Percentiles rank a stretch among this genome's conserved stretches.
Evolutionary conservation across 305 asterid species (phyloP).

Genomic region (Lippia alba): DNA sequence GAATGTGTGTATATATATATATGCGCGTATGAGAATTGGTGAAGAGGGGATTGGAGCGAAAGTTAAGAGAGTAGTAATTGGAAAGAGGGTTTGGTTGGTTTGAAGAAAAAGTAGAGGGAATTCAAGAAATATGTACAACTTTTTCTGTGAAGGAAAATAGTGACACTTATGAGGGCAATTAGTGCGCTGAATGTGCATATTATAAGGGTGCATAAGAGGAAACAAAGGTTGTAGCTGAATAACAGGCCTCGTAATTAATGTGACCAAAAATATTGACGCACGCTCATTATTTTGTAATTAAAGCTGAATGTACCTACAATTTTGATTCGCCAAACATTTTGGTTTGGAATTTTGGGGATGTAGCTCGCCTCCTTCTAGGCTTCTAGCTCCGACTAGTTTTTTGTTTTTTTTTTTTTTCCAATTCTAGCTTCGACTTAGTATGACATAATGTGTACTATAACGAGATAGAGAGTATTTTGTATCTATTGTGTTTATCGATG

Average conservation of each 20-base stretch:
- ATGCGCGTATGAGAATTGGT: background rate
- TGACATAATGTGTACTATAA: too few species aligned
- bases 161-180: background rate
- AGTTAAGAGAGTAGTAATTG: slow-evolving; percentile 27
- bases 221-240: background rate
- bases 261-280: background rate
- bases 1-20: background rate
- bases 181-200: background rate
- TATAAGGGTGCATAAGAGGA: background rate
- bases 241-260: slow-evolving; percentile 27
- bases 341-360: background rate
- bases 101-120: slow-evolving; percentile 16
- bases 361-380: too few species aligned
- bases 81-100: slow-evolving; percentile 36
- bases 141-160: slow-evolving; percentile 9
- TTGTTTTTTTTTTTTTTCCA: too few species aligned
- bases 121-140: slow-evolving; percentile 36
- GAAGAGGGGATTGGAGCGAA: slow-evolving; percentile 23
- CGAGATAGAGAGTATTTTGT: too few species aligned
- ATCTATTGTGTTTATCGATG: too few species aligned
- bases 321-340: slow-evolving; percentile 4
- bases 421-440: too few species aligned
- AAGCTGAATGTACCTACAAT: background rate
- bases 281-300: background rate
- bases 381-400: too few species aligned